A percentile compares a stretch with the other conserved stretches of the same genome.
Conservation (phyloP, 805 yeast genomes). For the Tetrapisispora nanseiensis region DNA sequence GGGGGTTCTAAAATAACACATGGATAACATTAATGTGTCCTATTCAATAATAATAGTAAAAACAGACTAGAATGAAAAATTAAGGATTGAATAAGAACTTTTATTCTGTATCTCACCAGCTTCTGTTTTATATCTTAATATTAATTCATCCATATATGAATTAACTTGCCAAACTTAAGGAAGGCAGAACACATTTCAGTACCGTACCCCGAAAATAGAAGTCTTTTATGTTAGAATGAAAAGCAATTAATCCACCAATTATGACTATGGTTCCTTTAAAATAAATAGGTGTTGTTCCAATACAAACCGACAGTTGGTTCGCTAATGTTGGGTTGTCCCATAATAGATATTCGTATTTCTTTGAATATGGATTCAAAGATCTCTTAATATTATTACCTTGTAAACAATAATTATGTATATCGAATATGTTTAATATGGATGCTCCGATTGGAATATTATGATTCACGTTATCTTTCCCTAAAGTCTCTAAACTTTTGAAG, state of each 20-base stretch:
- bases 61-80: no score
- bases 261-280: conserved; percentile 17
- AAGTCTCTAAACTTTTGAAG: neutral
- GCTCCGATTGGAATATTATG: conserved; percentile 1
- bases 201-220: conserved; percentile 24
- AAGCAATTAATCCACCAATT: conserved; percentile 22
- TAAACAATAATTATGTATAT: conserved; percentile 16
- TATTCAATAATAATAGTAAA: no score
- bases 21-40: no score
- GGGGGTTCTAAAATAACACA: no score
- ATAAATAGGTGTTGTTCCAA: conserved; percentile 9
- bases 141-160: no score
- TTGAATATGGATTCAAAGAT: no score
- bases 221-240: conserved; percentile 7
- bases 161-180: conserved; percentile 18
- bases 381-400: conserved; percentile 6
- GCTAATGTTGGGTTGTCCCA: neutral
- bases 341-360: neutral
- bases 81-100: no score
- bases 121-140: no score
- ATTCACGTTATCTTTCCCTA: neutral
- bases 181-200: conserved; percentile 21
- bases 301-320: neutral
- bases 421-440: conserved; percentile 14
- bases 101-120: no score